Evolutionary conservation across 2,329 filamentous ascomycete genomes (phyloP), one percentile per base, ranked within the genome.

Genomic region (Scedosporium minutisporum): DNA sequence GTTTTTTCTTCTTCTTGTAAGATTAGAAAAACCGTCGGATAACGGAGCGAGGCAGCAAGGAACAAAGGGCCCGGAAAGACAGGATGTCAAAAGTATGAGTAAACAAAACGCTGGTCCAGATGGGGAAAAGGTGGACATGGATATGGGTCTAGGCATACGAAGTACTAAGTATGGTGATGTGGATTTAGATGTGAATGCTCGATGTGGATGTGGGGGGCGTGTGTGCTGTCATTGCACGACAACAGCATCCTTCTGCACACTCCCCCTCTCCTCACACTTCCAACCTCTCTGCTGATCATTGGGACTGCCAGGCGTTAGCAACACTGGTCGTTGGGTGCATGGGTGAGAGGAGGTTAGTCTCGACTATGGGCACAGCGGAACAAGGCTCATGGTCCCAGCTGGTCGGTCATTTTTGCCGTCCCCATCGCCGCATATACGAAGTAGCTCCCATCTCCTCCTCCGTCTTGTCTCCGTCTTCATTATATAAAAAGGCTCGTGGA

Each of bases 401-500:
- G n/a, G n/a, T 21, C n/a, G 44, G 16, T 48, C 44, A 4, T 55
- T 23, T 23, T 27, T 12, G 7, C 23, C 51, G 3, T 55, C 21
- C 12, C 51, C 5, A 25, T 14, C 18, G 23, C 9, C 44, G 21
- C 44, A 18, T 18, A 6, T 21, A n/a, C n/a, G n/a, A n/a, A n/a
- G n/a, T n/a, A 21, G n/a, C 21, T 53, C 48, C 25, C 23, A n/a
- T 53, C 21, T n/a, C 48, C 23, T 51, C 7, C 46, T 53, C n/a
- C 23, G 6, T 7, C 44, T 21, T 14, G 5, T 4, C 18, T 6
- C 55, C 55, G 10, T 18, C 55, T 23, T 42, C 55, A 44, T 59
- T 59, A 59, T 59, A 59, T 59, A 59, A 59, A 59, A 46, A 59
- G 18, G 16, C 29, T 23, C 18, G 12, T 59, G 9, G 33, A 59